phyloP scores from a whole-genome alignment of 495 filamentous ascomycete species.

The Xylaria flabelliformis region DNA sequence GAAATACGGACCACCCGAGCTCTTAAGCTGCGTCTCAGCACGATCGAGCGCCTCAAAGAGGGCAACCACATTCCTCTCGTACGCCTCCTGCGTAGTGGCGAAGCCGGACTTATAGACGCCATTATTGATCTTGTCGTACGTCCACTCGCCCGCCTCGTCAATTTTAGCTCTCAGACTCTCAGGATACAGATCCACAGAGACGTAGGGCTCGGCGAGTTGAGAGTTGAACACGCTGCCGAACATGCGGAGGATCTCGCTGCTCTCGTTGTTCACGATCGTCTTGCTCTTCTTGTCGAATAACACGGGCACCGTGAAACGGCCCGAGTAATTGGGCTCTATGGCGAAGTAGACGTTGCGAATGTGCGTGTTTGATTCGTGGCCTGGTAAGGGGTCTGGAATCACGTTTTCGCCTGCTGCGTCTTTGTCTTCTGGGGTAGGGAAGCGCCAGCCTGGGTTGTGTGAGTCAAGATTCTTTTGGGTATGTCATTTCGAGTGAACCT shows the following conservation, averaged over 20 bases:
- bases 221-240: constrained; percentile 74
- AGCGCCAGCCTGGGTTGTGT: constrained; percentile 74
- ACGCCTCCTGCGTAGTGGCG: constrained; percentile 72
- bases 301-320: constrained; percentile 77
- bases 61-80: constrained; percentile 67
- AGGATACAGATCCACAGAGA: constrained; percentile 67
- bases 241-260: constrained; percentile 79
- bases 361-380: constrained; percentile 60
- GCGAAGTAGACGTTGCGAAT: constrained; percentile 75
- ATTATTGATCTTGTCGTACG: constrained; percentile 63
- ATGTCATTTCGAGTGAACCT: neutral
- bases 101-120: constrained; percentile 58
- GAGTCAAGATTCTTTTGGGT: neutral
- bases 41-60: constrained; percentile 77
- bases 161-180: constrained; percentile 64
- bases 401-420: constrained; percentile 60
- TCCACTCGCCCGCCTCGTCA: constrained; percentile 81
- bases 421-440: constrained; percentile 66
- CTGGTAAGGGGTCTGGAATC: constrained; percentile 66
- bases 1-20: constrained; percentile 62
- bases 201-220: constrained; percentile 61
- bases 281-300: constrained; percentile 76
- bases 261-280: constrained; percentile 83
- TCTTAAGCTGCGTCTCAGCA: constrained; percentile 70
- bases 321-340: constrained; percentile 68